A percentile compares a stretch with the other conserved stretches of the same genome.
phyloP scores from a whole-genome alignment of 2,329 filamentous ascomycete species.

The Cyanodermella asteris region DNA sequence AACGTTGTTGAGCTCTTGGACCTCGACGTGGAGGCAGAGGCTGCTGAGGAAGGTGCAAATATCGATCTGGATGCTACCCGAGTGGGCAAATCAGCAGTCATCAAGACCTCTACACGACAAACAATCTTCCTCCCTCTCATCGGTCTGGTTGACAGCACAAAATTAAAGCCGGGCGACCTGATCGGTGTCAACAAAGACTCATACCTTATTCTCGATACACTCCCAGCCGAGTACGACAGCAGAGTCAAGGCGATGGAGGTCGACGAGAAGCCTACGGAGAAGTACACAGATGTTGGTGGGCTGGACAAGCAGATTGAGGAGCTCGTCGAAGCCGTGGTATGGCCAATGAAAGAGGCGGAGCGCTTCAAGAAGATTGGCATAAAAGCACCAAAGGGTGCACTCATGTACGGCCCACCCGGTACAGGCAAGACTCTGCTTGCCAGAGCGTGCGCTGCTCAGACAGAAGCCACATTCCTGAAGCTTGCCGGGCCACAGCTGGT shows the following conservation, averaged over 20 bases:
- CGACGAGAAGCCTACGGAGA: conserved; percentile 97
- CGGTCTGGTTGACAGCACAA: conserved; percentile 84
- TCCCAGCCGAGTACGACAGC: conserved; percentile 95
- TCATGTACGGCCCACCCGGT: conserved; percentile 92
- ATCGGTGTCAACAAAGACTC: conserved; percentile 99
- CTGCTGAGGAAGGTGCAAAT: conserved; percentile 91
- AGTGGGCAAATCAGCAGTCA: conserved; percentile 94
- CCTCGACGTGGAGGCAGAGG: conserved; percentile 86
- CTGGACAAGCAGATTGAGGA: conserved; percentile 98
- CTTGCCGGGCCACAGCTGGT: conserved; percentile 92
- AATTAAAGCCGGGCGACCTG: conserved; percentile 82
- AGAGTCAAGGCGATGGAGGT: conserved; percentile 99
- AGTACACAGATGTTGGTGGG: conserved; percentile 94
- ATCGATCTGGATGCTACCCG: conserved; percentile 93
- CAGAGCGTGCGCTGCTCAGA: conserved; percentile 89
- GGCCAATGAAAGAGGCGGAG: conserved; percentile 99
- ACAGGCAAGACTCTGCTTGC: conserved; percentile 84
- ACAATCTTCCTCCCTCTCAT: conserved; percentile 97
- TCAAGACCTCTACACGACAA: conserved; percentile 96
- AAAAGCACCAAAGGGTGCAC: conserved; percentile 96
- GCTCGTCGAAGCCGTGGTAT: conserved; percentile 92
- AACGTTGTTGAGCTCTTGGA: conserved; percentile 96
- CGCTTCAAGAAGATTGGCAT: conserved; percentile 99
- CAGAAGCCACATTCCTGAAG: conserved; percentile 95
- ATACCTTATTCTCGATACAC: conserved; percentile 86